These are phyloP conservation scores for Galium porrigens DNA, from an alignment of 305 asterid species.

Conservation along the genomic window DNA sequence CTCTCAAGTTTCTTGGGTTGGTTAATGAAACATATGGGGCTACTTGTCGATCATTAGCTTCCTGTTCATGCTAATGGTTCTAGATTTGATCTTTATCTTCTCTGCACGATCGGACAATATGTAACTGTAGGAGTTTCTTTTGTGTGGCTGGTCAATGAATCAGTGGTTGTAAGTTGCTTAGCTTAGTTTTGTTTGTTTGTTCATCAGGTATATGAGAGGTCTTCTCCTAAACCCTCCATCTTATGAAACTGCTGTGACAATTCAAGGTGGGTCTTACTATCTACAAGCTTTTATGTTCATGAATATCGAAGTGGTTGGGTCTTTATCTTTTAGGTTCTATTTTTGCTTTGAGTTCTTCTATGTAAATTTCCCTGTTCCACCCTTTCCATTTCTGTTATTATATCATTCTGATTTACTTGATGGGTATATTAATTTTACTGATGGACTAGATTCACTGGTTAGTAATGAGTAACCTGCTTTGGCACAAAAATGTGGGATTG, in stretches of 20 bases:
- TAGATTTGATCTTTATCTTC: not conserved
- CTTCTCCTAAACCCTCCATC: slow-evolving; percentile 94
- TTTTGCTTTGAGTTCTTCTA: not conserved
- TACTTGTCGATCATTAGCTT: not conserved
- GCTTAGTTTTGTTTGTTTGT: slow-evolving; percentile 13
- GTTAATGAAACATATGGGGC: not conserved
- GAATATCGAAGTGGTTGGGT: not conserved
- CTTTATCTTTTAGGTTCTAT: not conserved
- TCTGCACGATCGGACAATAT: not conserved
- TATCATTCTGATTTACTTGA: not conserved
- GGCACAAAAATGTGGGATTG: not conserved
- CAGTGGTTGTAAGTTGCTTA: not conserved
- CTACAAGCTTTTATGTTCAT: not conserved
- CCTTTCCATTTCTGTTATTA: not conserved
- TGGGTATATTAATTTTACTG: not conserved
- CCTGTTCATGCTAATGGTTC: not conserved
- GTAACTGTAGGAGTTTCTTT: not conserved
- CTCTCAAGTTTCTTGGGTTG: not conserved
- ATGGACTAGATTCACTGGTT: not conserved
- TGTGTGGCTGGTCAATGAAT: not conserved
- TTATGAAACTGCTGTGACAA: slow-evolving; percentile 58
- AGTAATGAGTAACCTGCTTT: not conserved
- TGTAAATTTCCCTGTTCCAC: not conserved
- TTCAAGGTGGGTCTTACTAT: slow-evolving; percentile 44
- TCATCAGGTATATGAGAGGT: slow-evolving; percentile 64